phyloP scores from a whole-genome alignment of 768 basidiomycete genomes.

The Rhizopogon roseolus region DNA sequence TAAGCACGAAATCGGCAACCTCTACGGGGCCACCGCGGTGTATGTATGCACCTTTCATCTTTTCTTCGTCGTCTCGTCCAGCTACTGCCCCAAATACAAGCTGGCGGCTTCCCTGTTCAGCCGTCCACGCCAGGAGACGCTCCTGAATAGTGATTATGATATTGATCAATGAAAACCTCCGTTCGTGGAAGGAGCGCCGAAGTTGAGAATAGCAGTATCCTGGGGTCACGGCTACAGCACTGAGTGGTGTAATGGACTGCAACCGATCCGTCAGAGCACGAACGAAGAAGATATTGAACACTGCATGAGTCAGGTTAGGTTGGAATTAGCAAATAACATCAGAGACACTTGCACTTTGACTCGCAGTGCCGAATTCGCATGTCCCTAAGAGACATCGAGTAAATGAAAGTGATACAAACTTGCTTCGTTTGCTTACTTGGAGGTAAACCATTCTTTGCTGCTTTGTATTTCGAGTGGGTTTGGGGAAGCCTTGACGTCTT shows the following conservation, averaged over 20 bases:
- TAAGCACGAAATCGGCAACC: constrained; percentile 29
- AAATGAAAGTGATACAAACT: neutral
- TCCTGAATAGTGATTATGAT: constrained; percentile 3
- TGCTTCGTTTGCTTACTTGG: constrained; percentile 9
- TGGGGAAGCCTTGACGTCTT: constrained; percentile 14
- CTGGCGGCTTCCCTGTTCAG: constrained; percentile 31
- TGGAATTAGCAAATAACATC: neutral
- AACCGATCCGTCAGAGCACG: constrained; percentile 21
- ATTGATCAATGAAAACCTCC: neutral
- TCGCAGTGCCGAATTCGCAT: constrained; percentile 17
- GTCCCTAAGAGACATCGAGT: constrained; percentile 2
- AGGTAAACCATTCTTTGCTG: constrained; percentile 14
- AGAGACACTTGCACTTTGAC: constrained; percentile 21
- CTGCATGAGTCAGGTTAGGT: constrained; percentile 5
- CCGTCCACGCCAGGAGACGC: constrained; percentile 10
- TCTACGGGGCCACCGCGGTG: constrained; percentile 10
- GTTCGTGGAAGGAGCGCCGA: constrained; percentile 2
- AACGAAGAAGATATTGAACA: constrained; percentile 26
- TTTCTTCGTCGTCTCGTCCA: constrained; percentile 13
- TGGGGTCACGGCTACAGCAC: constrained; percentile 21
- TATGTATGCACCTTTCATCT: constrained; percentile 19
- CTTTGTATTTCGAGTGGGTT: constrained; percentile 23
- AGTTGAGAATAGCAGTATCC: constrained; percentile 28
- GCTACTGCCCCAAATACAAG: constrained; percentile 28
- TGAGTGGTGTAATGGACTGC: constrained; percentile 15